Percentiles rank a stretch among this genome's conserved stretches.
Evolutionary conservation across 139 green algal species (phyloP).

Genomic region (Zygnema circumcarinatum): DNA sequence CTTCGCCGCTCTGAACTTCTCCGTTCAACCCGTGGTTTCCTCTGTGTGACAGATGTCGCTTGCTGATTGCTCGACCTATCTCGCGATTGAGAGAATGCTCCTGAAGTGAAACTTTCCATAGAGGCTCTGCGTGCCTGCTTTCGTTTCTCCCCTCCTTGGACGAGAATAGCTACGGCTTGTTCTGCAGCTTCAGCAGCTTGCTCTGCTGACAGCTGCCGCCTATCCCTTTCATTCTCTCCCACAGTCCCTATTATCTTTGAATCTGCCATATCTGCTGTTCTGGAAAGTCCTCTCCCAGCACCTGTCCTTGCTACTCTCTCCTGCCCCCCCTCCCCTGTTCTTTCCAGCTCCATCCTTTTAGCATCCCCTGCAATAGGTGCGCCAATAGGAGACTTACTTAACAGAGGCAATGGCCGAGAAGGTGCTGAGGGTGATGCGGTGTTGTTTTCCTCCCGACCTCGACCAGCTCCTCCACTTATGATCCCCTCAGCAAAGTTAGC

Average conservation of each 20-base stretch:
- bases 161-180: background rate
- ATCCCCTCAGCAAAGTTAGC: background rate
- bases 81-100: background rate
- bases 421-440: background rate
- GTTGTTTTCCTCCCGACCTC: background rate
- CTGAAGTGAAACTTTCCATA: background rate
- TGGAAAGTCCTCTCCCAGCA: background rate
- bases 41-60: background rate
- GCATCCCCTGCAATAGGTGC: background rate
- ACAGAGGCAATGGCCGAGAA: background rate
- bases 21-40: background rate
- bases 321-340: background rate
- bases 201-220: background rate
- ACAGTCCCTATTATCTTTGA: background rate
- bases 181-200: background rate
- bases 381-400: background rate
- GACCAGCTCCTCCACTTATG: background rate
- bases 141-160: background rate
- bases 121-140: background rate
- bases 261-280: background rate
- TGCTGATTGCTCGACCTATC: background rate
- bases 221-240: background rate
- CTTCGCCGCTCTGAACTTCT: background rate
- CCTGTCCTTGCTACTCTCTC: background rate
- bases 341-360: background rate